Conservation (phyloP, 2,329 filamentous ascomycete species). For the Fusarium poae region DNA sequence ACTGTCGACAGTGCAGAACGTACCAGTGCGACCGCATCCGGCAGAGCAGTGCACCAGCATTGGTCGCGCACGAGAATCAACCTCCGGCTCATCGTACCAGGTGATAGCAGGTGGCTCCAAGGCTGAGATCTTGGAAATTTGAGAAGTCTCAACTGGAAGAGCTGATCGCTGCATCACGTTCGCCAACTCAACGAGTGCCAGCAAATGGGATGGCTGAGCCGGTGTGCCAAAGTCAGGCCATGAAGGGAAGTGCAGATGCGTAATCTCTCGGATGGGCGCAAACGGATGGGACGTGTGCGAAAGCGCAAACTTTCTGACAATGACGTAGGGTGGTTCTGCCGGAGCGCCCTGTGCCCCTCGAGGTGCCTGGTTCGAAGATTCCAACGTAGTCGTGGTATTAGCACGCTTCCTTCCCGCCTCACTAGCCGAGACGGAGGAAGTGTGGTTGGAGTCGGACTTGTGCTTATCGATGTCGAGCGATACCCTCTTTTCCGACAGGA, state of each 20-base stretch:
- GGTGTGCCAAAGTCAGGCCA: conserved; percentile 98
- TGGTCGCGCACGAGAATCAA: conserved; percentile 68
- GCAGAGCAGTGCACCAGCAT: conserved; percentile 96
- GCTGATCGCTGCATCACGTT: conserved; percentile 77
- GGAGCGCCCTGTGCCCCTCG: conserved; percentile 48
- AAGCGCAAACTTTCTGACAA: conserved; percentile 88
- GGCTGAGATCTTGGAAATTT: conserved; percentile 50
- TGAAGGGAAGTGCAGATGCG: conserved; percentile 92
- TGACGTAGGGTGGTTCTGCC: conserved; percentile 78
- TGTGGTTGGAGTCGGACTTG: conserved; percentile 55
- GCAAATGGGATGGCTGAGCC: conserved; percentile 86
- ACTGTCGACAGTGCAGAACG: conserved; percentile 95
- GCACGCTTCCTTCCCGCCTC: conserved; percentile 65
- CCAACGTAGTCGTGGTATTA: conserved; percentile 64
- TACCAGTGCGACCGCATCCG: conserved; percentile 93
- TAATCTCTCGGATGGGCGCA: conserved; percentile 88
- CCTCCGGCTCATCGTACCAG: conserved; percentile 72
- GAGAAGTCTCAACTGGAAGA: conserved; percentile 61
- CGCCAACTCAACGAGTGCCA: conserved; percentile 90
- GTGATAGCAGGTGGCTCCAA: conserved; percentile 54
- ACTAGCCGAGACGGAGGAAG: conserved; percentile 43
- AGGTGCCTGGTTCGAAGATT: conserved; percentile 51
- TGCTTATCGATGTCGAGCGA: conserved; percentile 77
- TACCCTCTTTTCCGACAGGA: conserved; percentile 84
- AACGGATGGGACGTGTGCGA: conserved; percentile 84